Percentiles rank a stretch among this genome's conserved stretches.
phyloP scores from a whole-genome alignment of 805 yeast species.

The Myxozyma geophila region DNA sequence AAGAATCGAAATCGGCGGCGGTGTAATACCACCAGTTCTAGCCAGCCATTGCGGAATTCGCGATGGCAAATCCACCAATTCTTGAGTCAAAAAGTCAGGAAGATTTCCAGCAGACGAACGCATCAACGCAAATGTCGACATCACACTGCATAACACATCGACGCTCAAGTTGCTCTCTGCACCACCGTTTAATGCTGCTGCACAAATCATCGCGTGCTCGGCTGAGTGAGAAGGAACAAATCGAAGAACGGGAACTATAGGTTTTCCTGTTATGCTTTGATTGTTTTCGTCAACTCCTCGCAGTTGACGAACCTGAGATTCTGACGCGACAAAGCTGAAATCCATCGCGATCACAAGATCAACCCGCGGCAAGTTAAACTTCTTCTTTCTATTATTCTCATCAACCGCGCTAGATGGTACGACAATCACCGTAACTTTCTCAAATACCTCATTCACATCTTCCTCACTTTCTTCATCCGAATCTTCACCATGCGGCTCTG shows the following conservation, averaged over 20 bases:
- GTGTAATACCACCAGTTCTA: not conserved
- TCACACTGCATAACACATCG: constrained; percentile 64
- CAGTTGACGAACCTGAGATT: constrained; percentile 45
- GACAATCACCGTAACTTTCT: constrained; percentile 49
- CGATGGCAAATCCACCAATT: constrained; percentile 17
- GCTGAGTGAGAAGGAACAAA: constrained; percentile 78
- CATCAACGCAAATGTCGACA: constrained; percentile 81
- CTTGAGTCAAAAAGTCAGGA: constrained; percentile 59
- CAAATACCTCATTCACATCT: constrained; percentile 40
- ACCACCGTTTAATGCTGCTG: constrained; percentile 28
- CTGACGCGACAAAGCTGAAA: constrained; percentile 55
- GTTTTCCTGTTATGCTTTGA: constrained; percentile 24
- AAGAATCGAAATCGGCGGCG: constrained; percentile 25
- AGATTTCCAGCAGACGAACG: constrained; percentile 81
- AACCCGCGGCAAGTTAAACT: constrained; percentile 45
- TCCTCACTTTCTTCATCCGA: constrained; percentile 47
- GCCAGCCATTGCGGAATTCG: constrained; percentile 26
- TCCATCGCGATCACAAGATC: constrained; percentile 71
- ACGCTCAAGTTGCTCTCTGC: constrained; percentile 40
- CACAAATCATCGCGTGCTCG: constrained; percentile 64
- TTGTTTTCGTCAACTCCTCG: constrained; percentile 37
- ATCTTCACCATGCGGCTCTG: constrained; percentile 44
- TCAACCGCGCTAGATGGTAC: constrained; percentile 50
- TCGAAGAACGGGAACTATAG: constrained; percentile 61
- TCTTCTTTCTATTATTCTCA: constrained; percentile 20